phyloP scores from a whole-genome alignment of 148 eudicot species.

The Camellia granthamiana region DNA sequence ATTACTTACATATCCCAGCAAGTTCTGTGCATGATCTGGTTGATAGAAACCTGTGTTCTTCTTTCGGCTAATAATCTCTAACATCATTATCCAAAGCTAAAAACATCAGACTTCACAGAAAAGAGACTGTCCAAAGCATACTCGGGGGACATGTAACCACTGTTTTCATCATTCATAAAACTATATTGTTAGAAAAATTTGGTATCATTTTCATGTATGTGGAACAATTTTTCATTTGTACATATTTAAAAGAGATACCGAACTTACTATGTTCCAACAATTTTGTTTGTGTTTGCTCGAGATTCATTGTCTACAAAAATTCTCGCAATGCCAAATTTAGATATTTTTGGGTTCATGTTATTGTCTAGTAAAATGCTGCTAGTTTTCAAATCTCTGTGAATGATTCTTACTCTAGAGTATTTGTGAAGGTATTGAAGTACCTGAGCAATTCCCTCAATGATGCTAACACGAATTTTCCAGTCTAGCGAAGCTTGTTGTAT shows the following conservation, averaged over 20 bases:
- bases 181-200: no score
- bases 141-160: slow-evolving; percentile 6
- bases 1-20: slow-evolving; percentile 4
- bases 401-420: not conserved
- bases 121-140: not conserved
- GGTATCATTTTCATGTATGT: no score
- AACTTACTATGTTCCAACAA: not conserved
- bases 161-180: no score
- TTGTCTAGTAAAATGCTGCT: not conserved
- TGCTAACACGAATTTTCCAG: not conserved
- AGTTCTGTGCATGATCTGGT: not conserved
- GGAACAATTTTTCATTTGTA: no score
- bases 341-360: not conserved
- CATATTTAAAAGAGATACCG: no score
- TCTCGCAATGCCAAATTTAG: not conserved
- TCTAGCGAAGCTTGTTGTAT: not conserved
- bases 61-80: slow-evolving; percentile 6
- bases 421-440: slow-evolving; percentile 1
- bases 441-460: slow-evolving; percentile 4
- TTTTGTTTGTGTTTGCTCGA: not conserved
- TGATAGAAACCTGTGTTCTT: slow-evolving; percentile 5
- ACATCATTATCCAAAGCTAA: slow-evolving; percentile 6
- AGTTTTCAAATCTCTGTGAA: not conserved
- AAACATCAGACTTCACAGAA: slow-evolving; percentile 11
- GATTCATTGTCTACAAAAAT: not conserved